phyloP scores from a whole-genome alignment of 768 basidiomycete genomes.

The Rhodotorula kratochvilovae region DNA sequence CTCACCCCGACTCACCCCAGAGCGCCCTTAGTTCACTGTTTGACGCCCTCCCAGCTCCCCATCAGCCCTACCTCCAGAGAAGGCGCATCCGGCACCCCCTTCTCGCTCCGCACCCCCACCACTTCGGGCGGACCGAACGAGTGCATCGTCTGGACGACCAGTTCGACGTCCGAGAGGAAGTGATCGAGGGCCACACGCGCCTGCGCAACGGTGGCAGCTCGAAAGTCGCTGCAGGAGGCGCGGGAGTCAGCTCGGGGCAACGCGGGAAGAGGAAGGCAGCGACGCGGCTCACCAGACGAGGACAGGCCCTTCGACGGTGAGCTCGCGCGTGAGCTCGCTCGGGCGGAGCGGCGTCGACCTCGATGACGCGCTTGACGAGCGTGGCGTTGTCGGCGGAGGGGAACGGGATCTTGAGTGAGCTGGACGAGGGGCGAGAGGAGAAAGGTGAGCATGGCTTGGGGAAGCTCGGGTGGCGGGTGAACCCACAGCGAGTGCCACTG shows the following conservation, averaged over 20 bases:
- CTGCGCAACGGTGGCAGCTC: conserved; percentile 18
- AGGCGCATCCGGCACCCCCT: conserved; percentile 10
- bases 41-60: conserved; percentile 29
- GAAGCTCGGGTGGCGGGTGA: not conserved
- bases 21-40: not conserved
- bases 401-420: conserved; percentile 31
- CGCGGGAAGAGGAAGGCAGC: not conserved
- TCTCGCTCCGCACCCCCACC: not conserved
- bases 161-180: conserved; percentile 33
- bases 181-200: conserved; percentile 37
- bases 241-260: not conserved
- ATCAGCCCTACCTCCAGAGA: conserved; percentile 28
- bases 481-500: conserved; percentile 27
- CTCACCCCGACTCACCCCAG: no score
- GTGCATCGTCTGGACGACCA: conserved; percentile 39
- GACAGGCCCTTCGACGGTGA: conserved; percentile 2
- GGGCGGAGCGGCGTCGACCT: conserved; percentile 33
- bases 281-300: conserved; percentile 19
- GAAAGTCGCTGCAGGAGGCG: conserved; percentile 1
- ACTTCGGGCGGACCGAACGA: conserved; percentile 22
- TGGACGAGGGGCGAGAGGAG: not conserved
- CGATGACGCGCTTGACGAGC: conserved; percentile 33
- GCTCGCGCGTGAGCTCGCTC: conserved; percentile 3
- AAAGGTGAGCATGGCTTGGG: no score
- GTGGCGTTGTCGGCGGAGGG: conserved; percentile 14